These are phyloP conservation scores for Corylus americana DNA, from an alignment of 306 rosid genomes.

Conservation along the genomic window DNA sequence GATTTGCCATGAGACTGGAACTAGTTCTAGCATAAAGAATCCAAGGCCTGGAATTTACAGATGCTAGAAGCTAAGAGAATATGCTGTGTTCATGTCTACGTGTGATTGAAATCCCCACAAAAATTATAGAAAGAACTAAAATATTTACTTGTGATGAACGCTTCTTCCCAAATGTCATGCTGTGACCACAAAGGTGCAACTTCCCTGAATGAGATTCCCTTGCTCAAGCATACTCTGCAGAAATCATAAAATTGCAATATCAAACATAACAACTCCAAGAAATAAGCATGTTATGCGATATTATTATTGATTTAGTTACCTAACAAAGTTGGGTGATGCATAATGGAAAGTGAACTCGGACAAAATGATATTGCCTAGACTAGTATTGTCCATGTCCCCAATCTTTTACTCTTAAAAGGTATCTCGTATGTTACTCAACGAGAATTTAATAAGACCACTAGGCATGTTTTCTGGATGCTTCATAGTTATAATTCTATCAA, in stretches of 20 bases:
- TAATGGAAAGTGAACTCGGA: neutral
- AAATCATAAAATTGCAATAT: slow-evolving; percentile 23
- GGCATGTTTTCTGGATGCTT: neutral
- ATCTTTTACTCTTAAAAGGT: neutral
- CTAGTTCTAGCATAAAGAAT: neutral
- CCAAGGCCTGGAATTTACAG: neutral
- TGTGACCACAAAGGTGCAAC: slow-evolving; percentile 83
- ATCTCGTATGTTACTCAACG: neutral
- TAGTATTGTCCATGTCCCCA: neutral
- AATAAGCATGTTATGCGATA: slow-evolving; percentile 2
- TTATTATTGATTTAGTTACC: neutral
- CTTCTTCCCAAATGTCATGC: slow-evolving; percentile 76
- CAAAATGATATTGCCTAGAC: neutral
- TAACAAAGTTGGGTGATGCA: neutral
- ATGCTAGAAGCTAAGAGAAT: neutral
- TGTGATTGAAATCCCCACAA: slow-evolving; percentile 21
- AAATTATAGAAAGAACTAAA: slow-evolving; percentile 9
- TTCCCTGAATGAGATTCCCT: slow-evolving; percentile 76
- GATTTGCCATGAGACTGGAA: neutral
- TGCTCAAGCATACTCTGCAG: slow-evolving; percentile 64
- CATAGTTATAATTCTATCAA: neutral
- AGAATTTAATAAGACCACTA: neutral
- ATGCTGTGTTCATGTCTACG: neutral
- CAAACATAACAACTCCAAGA: slow-evolving; percentile 14
- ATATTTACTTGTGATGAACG: slow-evolving; percentile 78